A percentile compares a stretch with the other conserved stretches of the same genome.
These are phyloP conservation scores for Metschnikowia cerradonensis DNA, from an alignment of 805 yeast genomes.

Conservation along the genomic window DNA sequence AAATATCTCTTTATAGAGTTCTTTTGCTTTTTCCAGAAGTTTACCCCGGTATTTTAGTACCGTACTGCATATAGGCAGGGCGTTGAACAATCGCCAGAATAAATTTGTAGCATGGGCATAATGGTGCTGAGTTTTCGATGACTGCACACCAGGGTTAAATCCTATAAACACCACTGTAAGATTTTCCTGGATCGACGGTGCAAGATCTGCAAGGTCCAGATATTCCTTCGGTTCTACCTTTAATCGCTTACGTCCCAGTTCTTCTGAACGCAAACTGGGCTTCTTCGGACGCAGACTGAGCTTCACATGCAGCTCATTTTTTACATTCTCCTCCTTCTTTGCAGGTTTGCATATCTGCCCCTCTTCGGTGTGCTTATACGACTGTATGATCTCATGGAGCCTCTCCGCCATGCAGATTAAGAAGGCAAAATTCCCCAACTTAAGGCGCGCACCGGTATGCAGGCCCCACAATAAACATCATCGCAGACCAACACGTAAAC, in stretches of 20 bases:
- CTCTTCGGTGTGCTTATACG: conserved; percentile 8
- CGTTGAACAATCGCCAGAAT: conserved; percentile 63
- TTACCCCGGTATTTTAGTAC: conserved; percentile 7
- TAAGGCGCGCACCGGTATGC: background rate
- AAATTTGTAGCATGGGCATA: conserved; percentile 68
- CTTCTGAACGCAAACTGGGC: too few relatives aligned
- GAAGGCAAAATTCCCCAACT: background rate
- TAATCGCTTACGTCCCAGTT: too few relatives aligned
- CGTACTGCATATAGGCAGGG: conserved; percentile 40
- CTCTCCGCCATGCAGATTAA: background rate
- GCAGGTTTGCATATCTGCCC: background rate
- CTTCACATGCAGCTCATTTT: too few relatives aligned
- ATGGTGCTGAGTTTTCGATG: conserved; percentile 60
- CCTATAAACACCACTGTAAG: conserved; percentile 56
- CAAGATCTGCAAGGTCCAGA: conserved; percentile 22
- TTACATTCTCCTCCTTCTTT: too few relatives aligned
- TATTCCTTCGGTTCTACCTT: background rate
- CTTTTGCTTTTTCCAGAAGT: background rate
- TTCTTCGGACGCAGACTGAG: too few relatives aligned
- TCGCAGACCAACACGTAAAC: background rate
- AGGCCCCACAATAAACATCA: background rate
- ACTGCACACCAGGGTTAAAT: conserved; percentile 65
- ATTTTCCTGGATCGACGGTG: conserved; percentile 27
- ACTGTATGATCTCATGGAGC: conserved; percentile 6
- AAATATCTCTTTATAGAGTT: conserved; percentile 13